Base-by-base conservation (phyloP, 176 grass and related monocot genomes). In the Paspalum vaginatum region DNA sequence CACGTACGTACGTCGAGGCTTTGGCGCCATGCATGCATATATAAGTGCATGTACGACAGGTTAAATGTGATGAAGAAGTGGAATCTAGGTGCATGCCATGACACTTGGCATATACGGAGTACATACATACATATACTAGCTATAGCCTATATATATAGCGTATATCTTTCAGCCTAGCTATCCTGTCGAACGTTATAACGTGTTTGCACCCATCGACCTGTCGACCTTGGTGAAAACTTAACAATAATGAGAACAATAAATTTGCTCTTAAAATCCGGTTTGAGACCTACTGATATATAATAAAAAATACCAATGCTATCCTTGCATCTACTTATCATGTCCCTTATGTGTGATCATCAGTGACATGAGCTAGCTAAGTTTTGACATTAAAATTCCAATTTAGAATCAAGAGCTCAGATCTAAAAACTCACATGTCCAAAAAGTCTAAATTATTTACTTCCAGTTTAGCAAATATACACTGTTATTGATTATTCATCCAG, bases 11-110 rank as follows among this genome's bases (percentile, higher is more conserved):
- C 62, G 37, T 68, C 12, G 52, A 68, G 43, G 21, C 15, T 68
- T 79, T 66, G 77, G 62, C 63, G n/a, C 48, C 77, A 42, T 67
- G 76, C 44, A 64, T 69, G 66, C 67, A 70, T 53, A 48, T 26
- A 53, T 54, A 26, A 18, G 25, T 52, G 48, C 48, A 38, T 51
- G 73, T 44, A 58, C 40, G 12, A 25, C 54, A 60, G 43, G 43
- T 41, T 20, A 18, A 46, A 27, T 50, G 24, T 64, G 26, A 63
- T 18, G 55, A 61, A 1, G 26, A 38, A 45, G 59, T 65, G 39
- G 60, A 10, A 51, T 11, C 32, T 22, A 16, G 27, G 26, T 65
- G 22, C 41, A 65, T 42, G 74, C 16, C 49, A 73, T 21, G 71
- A 17, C 43, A 38, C 49, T 63, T 48, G 75, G 49, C 69, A 51